phyloP scores from a whole-genome alignment of 2,329 filamentous ascomycete genomes.

The Aspergillus awamori region DNA sequence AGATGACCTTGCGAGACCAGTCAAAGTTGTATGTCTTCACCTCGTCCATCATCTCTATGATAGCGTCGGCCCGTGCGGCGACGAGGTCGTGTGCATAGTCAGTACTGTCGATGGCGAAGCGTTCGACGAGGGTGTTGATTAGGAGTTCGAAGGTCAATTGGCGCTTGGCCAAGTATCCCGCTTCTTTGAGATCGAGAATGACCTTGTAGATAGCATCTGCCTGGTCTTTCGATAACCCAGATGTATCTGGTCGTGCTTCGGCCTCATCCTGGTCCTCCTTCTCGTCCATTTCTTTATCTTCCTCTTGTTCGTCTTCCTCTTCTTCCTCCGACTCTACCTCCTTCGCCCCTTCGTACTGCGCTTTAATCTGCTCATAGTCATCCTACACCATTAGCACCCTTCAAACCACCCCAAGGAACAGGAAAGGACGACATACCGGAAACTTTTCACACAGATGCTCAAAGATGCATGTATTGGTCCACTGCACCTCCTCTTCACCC shows the following conservation, averaged over 20 bases:
- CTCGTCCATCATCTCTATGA: conserved; percentile 43
- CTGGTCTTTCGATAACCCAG: conserved; percentile 36
- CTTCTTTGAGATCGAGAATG: conserved; percentile 43
- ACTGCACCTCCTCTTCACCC: conserved; percentile 48
- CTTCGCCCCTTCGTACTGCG: conserved; percentile 26
- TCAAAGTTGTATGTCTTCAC: conserved; percentile 39
- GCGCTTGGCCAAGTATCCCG: conserved; percentile 45
- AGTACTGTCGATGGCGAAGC: conserved; percentile 37
- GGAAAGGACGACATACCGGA: conserved; percentile 34
- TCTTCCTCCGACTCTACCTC: conserved; percentile 22
- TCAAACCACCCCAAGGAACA: background rate
- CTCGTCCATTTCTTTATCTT: conserved; percentile 15
- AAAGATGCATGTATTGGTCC: conserved; percentile 49
- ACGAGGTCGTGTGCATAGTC: conserved; percentile 44
- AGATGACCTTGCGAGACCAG: conserved; percentile 47
- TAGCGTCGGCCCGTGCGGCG: conserved; percentile 32
- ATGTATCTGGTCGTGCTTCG: conserved; percentile 27
- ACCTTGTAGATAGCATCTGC: conserved; percentile 41
- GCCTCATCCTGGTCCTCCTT: conserved; percentile 18
- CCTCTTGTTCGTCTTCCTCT: conserved; percentile 5
- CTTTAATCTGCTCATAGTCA: conserved; percentile 36
- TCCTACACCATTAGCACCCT: conserved; percentile 28
- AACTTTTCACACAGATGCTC: conserved; percentile 49
- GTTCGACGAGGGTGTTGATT: conserved; percentile 34
- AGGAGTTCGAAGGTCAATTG: conserved; percentile 43